Percentiles rank a stretch among this genome's conserved stretches.
Conservation (phyloP, 2,329 filamentous ascomycete species). For the Ophiocordyceps unilateralis region DNA sequence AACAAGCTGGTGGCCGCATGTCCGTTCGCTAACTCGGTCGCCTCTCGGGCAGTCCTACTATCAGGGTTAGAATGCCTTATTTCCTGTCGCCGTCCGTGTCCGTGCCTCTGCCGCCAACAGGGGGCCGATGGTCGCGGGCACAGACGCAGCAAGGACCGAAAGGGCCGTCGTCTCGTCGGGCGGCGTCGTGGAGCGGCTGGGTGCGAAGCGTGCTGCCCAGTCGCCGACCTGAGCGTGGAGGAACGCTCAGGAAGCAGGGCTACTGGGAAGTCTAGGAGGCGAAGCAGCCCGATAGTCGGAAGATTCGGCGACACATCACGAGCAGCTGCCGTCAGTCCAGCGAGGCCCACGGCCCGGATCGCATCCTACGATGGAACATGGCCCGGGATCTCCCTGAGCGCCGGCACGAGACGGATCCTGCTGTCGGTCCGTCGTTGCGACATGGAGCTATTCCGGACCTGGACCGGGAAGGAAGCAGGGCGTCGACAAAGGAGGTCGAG, state of each 20-base stretch:
- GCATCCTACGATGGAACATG: slow-evolving; percentile 18
- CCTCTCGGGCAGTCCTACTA: background rate
- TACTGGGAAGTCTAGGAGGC: slow-evolving; percentile 11
- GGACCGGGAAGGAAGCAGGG: too few relatives aligned
- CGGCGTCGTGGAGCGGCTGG: slow-evolving; percentile 19
- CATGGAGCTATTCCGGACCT: too few relatives aligned
- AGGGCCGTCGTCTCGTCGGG: slow-evolving; percentile 1
- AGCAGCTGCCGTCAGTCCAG: slow-evolving; percentile 5
- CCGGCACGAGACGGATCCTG: slow-evolving; percentile 6
- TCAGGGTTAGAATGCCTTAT: slow-evolving; percentile 6
- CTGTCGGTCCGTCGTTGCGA: too few relatives aligned
- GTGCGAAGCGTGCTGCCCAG: slow-evolving; percentile 29
- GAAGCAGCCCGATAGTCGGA: background rate
- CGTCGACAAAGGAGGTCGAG: background rate
- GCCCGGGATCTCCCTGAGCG: slow-evolving; percentile 10
- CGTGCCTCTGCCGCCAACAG: slow-evolving; percentile 5
- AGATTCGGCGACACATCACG: slow-evolving; percentile 2
- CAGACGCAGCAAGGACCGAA: background rate
- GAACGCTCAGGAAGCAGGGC: slow-evolving; percentile 21
- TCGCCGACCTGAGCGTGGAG: slow-evolving; percentile 30
- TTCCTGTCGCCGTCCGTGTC: slow-evolving; percentile 7
- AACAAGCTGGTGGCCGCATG: background rate
- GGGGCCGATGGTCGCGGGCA: background rate
- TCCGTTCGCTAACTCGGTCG: too few relatives aligned
- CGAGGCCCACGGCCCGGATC: slow-evolving; percentile 12